phyloP scores from a whole-genome alignment of 2,329 filamentous ascomycete species.

The Sporothrix humicola region DNA sequence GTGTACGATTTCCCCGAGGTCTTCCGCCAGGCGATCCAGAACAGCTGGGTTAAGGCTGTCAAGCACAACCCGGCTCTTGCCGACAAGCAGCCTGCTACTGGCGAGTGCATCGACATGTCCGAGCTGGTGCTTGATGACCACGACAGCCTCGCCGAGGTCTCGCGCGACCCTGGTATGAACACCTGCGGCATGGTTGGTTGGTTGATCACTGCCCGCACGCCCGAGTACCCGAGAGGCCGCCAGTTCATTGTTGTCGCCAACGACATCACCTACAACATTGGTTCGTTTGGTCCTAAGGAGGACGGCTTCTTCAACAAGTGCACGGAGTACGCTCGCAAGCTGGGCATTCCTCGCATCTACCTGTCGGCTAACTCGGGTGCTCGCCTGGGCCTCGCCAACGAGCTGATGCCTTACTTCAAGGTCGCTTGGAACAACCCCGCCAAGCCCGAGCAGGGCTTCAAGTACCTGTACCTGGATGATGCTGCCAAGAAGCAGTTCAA shows the following conservation, averaged over 20 bases:
- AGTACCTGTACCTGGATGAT: constrained; percentile 92
- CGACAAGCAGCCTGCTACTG: constrained; percentile 80
- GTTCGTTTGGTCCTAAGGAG: constrained; percentile 94
- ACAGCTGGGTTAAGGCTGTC: constrained; percentile 82
- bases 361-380: constrained; percentile 98
- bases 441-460: constrained; percentile 88
- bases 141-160: constrained; percentile 90
- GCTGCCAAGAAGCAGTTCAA: constrained; percentile 87
- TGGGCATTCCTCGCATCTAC: constrained; percentile 96
- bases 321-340: constrained; percentile 87
- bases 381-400: constrained; percentile 93
- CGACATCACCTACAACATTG: constrained; percentile 99
- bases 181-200: constrained; percentile 98
- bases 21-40: constrained; percentile 97
- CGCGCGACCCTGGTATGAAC: constrained; percentile 94
- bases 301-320: constrained; percentile 99
- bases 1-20: constrained; percentile 99
- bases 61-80: constrained; percentile 75
- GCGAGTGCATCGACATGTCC: constrained; percentile 91
- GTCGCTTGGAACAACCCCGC: constrained; percentile 90
- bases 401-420: constrained; percentile 95
- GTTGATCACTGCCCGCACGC: constrained; percentile 92
- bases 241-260: constrained; percentile 97
- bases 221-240: constrained; percentile 90
- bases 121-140: constrained; percentile 95